These are phyloP conservation scores for Volutella citrinella DNA, from an alignment of 2,329 filamentous ascomycete species.

Conservation along the genomic window DNA sequence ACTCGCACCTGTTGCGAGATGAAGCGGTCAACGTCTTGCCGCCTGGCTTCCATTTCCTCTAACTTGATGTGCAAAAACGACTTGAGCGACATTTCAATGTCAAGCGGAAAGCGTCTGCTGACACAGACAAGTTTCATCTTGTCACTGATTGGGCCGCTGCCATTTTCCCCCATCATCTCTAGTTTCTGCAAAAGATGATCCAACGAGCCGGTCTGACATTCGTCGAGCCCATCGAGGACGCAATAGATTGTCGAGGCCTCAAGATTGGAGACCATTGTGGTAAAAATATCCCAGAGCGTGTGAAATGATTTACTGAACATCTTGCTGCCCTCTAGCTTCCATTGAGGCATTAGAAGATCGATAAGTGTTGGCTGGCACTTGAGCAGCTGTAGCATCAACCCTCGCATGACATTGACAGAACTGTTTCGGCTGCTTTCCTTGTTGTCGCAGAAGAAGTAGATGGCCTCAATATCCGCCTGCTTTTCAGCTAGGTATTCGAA, in stretches of 20 bases:
- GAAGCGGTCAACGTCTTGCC: too few species aligned
- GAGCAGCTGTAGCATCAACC: slow-evolving; percentile 5
- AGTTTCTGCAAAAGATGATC: too few species aligned
- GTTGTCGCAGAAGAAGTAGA: slow-evolving; percentile 12
- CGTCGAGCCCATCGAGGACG: slow-evolving; percentile 6
- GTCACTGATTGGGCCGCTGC: too few species aligned
- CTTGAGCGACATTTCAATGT: too few species aligned
- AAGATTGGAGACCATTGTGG: neutral
- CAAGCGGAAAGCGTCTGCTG: too few species aligned
- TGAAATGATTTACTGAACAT: slow-evolving; percentile 2
- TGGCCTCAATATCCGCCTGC: neutral
- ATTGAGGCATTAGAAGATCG: neutral
- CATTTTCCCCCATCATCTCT: too few species aligned
- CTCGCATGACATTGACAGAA: slow-evolving; percentile 1
- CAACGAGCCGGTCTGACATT: slow-evolving; percentile 6
- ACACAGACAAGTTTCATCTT: too few species aligned
- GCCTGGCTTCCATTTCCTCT: too few species aligned
- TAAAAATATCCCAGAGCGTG: slow-evolving; percentile 3
- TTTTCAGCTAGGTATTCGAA: neutral
- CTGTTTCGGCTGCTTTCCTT: neutral
- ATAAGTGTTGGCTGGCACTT: neutral
- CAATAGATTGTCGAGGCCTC: neutral
- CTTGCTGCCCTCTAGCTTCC: neutral
- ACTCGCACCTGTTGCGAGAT: too few species aligned
- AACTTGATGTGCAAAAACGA: too few species aligned